Evolutionary conservation across 2,329 filamentous ascomycete genomes (phyloP).

Genomic region (Westerdykella aurantiaca): DNA sequence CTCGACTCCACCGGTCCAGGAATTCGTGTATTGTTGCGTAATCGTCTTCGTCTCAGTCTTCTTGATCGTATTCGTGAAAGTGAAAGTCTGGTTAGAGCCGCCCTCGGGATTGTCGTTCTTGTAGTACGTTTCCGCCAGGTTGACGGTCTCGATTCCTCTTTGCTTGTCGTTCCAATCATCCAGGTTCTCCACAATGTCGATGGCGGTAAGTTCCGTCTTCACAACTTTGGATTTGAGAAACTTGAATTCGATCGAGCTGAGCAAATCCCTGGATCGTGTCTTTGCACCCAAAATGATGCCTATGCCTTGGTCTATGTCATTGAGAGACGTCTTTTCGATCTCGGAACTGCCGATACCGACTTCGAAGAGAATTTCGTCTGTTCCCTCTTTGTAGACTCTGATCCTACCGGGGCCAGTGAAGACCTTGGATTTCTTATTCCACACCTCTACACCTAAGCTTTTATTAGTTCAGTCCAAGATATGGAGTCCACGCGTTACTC

Average conservation of each 20-base stretch:
- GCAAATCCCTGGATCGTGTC: not conserved
- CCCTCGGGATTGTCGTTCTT: not conserved
- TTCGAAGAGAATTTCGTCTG: not conserved
- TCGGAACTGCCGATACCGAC: not conserved
- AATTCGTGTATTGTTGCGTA: not conserved
- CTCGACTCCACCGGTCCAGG: not conserved
- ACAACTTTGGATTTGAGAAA: slow-evolving; percentile 1
- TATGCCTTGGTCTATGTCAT: not conserved
- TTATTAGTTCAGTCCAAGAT: too few relatives aligned
- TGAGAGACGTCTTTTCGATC: not conserved
- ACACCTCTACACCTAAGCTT: not conserved
- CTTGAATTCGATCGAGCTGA: slow-evolving; percentile 3
- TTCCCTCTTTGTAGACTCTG: not conserved
- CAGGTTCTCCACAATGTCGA: not conserved
- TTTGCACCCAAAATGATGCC: slow-evolving; percentile 2
- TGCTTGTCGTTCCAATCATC: slow-evolving; percentile 1
- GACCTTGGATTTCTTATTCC: slow-evolving; percentile 3
- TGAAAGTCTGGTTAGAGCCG: slow-evolving; percentile 1
- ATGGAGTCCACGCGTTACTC: too few relatives aligned
- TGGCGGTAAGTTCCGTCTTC: not conserved
- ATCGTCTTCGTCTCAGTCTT: not conserved
- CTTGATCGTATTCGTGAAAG: not conserved
- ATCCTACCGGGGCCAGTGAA: slow-evolving; percentile 1
- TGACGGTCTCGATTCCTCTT: not conserved
- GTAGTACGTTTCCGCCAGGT: slow-evolving; percentile 1